Conservation (phyloP, 2,329 filamentous ascomycete species). For the Diaporthe destruens region DNA sequence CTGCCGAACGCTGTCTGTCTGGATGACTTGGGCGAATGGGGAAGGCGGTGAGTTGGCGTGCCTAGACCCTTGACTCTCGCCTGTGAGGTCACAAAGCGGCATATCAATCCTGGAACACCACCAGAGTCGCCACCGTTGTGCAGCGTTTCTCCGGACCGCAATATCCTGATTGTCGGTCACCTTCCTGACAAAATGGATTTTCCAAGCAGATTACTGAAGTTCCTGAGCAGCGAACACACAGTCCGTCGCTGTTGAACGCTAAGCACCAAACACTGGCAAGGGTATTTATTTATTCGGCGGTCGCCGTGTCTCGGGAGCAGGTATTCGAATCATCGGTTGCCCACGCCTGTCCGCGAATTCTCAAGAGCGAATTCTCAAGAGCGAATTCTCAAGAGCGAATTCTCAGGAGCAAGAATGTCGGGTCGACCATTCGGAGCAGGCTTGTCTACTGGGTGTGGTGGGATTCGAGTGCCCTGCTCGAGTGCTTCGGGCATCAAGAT, state of each 20-base stretch:
- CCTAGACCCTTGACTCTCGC: constrained; percentile 1
- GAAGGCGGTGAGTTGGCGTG: not conserved
- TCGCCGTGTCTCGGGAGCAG: no score
- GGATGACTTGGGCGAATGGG: not conserved
- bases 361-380: no score
- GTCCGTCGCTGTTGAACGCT: accelerated
- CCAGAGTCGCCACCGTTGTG: not conserved
- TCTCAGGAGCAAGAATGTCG: no score
- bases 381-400: no score
- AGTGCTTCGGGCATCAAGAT: not conserved
- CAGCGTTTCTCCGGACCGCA: not conserved
- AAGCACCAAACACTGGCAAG: no score
- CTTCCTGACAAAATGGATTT: not conserved
- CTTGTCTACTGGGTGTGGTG: not conserved
- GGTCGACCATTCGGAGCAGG: not conserved
- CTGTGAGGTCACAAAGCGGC: not conserved
- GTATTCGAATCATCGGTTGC: not conserved
- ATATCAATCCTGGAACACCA: not conserved
- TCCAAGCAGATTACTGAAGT: not conserved
- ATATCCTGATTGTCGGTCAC: not conserved
- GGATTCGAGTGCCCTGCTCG: not conserved
- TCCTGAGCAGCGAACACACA: not conserved
- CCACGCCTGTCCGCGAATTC: no score
- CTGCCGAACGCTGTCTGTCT: constrained; percentile 6
- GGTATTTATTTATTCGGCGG: not conserved